Evolutionary conservation across 805 yeast genomes (phyloP).

Genomic region (Wickerhamomyces hampshirensis): DNA sequence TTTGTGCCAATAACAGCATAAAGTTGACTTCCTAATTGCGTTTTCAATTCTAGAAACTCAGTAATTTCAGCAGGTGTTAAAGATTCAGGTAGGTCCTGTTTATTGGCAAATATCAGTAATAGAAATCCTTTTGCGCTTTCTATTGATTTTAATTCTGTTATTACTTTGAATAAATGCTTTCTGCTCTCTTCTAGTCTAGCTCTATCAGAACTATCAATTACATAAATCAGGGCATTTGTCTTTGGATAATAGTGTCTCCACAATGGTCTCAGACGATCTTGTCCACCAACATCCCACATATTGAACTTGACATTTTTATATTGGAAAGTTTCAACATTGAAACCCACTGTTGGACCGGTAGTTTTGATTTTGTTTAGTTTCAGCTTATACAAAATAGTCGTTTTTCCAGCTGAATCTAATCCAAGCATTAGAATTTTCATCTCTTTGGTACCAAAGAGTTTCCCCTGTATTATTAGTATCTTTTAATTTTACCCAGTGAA

Average conservation of each 20-base stretch:
- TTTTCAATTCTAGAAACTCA: slow-evolving; percentile 59
- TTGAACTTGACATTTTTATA: slow-evolving; percentile 79
- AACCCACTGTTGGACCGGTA: slow-evolving; percentile 92
- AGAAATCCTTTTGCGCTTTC: slow-evolving; percentile 61
- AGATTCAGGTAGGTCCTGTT: slow-evolving; percentile 92
- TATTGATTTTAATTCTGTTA: slow-evolving; percentile 63
- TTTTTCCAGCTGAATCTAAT: slow-evolving; percentile 89
- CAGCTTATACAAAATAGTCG: slow-evolving; percentile 79
- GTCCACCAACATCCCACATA: slow-evolving; percentile 97
- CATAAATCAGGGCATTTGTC: slow-evolving; percentile 86
- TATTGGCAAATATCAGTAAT: slow-evolving; percentile 82
- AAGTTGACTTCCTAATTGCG: slow-evolving; percentile 56
- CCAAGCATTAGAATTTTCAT: slow-evolving; percentile 83
- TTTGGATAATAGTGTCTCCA: slow-evolving; percentile 97
- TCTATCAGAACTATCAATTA: slow-evolving; percentile 76
- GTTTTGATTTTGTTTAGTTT: slow-evolving; percentile 71
- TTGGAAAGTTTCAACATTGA: slow-evolving; percentile 84
- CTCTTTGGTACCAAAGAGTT: slow-evolving; percentile 49
- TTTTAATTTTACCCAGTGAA: too few species aligned
- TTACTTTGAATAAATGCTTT: slow-evolving; percentile 69
- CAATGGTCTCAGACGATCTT: slow-evolving; percentile 81
- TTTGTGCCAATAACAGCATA: slow-evolving; percentile 93
- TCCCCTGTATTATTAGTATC: slow-evolving; percentile 27
- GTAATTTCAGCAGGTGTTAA: slow-evolving; percentile 82
- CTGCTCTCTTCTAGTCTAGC: slow-evolving; percentile 73